Percentiles rank a stretch among this genome's conserved stretches.
Evolutionary conservation across 2,329 filamentous ascomycete genomes (phyloP).

Genomic region (Reticulascus tulasneorum): DNA sequence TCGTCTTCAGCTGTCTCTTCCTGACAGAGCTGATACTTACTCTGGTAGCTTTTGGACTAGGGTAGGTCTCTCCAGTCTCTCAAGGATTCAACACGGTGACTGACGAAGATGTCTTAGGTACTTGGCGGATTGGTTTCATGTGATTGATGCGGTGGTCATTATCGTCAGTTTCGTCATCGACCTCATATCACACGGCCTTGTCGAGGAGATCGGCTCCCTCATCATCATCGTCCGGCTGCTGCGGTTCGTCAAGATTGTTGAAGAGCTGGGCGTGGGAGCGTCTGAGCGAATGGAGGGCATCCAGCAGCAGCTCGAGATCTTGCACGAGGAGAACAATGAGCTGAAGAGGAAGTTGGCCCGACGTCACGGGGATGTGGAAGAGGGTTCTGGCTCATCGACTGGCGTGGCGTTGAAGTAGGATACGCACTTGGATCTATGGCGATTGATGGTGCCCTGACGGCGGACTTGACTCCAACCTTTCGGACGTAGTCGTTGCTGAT

Average conservation of each 20-base stretch:
- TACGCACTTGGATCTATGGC: too few relatives aligned
- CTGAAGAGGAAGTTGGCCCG: constrained; percentile 19
- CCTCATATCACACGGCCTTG: constrained; percentile 52
- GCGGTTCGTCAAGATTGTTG: constrained; percentile 67
- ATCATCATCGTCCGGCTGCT: constrained; percentile 64
- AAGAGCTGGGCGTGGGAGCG: constrained; percentile 62
- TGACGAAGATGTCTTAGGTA: constrained; percentile 36
- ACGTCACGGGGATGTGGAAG: too few relatives aligned
- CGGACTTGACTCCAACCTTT: too few relatives aligned
- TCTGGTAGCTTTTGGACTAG: constrained; percentile 57
- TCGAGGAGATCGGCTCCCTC: constrained; percentile 63
- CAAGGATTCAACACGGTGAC: constrained; percentile 1
- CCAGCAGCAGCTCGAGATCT: constrained; percentile 44
- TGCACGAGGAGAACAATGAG: constrained; percentile 44
- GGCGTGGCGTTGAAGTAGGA: too few relatives aligned
- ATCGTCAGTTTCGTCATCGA: constrained; percentile 59
- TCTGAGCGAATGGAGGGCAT: constrained; percentile 59
- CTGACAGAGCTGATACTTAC: constrained; percentile 57
- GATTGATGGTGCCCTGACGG: too few relatives aligned
- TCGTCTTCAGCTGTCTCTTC: constrained; percentile 62
- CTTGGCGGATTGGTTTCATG: constrained; percentile 56
- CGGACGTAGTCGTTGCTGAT: too few relatives aligned
- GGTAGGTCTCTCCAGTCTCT: constrained; percentile 40
- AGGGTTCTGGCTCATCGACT: too few relatives aligned
- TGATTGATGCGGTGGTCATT: constrained; percentile 62